A percentile compares a stretch with the other conserved stretches of the same genome.
phyloP scores from a whole-genome alignment of 139 green algal species.

The Tetratostichococcus sp. region DNA sequence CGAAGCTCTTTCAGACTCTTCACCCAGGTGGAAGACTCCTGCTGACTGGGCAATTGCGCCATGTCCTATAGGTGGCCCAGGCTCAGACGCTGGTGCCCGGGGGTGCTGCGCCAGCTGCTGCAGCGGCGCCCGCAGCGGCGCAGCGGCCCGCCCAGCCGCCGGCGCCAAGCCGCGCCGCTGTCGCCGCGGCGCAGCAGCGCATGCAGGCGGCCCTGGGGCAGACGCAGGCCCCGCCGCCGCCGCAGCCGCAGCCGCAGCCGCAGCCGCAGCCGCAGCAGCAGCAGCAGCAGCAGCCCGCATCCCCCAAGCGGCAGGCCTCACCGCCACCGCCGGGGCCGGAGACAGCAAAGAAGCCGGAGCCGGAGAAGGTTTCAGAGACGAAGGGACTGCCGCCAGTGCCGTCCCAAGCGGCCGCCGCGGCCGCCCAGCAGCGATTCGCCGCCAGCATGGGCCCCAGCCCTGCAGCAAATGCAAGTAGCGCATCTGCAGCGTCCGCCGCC shows the following conservation, averaged over 20 bases:
- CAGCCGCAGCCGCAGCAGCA: not conserved
- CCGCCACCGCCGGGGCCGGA: no score
- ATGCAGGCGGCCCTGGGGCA: slow-evolving; percentile 8
- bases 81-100: slow-evolving; percentile 1
- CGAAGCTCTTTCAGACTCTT: no score
- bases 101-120: not conserved
- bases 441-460: not conserved
- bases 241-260: not conserved
- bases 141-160: not conserved
- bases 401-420: slow-evolving; percentile 8
- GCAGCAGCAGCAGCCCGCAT: not conserved
- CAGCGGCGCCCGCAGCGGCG: slow-evolving; percentile 1
- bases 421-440: slow-evolving; percentile 15
- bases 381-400: slow-evolving; percentile 2
- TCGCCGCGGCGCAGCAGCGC: slow-evolving; percentile 1
- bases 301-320: no score
- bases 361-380: no score
- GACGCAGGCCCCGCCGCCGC: not conserved
- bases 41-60: no score
- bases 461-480: not conserved
- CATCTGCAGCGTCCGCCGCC: not conserved
- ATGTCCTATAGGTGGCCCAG: not conserved
- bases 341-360: no score
- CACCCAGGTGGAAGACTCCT: no score
- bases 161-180: not conserved